phyloP scores from a whole-genome alignment of 257 asterid species.

The Rauvolfia tetraphylla region DNA sequence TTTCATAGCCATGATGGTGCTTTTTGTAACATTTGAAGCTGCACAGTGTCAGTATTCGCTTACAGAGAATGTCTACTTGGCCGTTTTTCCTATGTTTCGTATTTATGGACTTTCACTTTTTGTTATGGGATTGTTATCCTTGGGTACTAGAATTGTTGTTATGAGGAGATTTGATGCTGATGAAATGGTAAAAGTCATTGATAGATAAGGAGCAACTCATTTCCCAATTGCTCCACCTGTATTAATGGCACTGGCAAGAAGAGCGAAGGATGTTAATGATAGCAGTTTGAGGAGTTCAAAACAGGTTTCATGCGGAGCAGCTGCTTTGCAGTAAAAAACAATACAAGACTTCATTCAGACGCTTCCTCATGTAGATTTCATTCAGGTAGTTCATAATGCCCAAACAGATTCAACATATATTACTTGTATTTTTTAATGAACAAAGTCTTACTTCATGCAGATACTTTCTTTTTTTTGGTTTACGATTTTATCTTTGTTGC shows the following conservation, averaged over 20 bases:
- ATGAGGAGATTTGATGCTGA: slow-evolving; percentile 61
- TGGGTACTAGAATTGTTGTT: slow-evolving; percentile 57
- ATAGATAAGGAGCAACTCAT: slow-evolving; percentile 60
- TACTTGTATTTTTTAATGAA: no score
- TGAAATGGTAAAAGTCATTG: slow-evolving; percentile 52
- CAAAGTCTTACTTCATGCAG: no score
- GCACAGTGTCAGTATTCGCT: neutral
- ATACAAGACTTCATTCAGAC: slow-evolving; percentile 51
- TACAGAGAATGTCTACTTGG: slow-evolving; percentile 2
- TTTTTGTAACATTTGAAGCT: slow-evolving; percentile 10
- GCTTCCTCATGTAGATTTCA: slow-evolving; percentile 67
- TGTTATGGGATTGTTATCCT: slow-evolving; percentile 13
- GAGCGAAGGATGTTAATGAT: slow-evolving; percentile 34
- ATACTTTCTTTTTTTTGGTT: no score
- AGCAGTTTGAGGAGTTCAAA: slow-evolving; percentile 47
- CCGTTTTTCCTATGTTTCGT: slow-evolving; percentile 63
- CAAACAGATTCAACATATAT: no score
- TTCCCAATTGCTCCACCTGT: slow-evolving; percentile 66
- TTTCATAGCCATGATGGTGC: slow-evolving; percentile 12
- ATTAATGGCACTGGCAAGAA: slow-evolving; percentile 43
- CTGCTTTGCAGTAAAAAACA: slow-evolving; percentile 42
- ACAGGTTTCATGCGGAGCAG: slow-evolving; percentile 84
- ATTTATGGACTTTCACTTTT: slow-evolving; percentile 48
- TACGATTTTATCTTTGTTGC: no score
- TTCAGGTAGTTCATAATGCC: slow-evolving; percentile 71